Conservation (phyloP, 2,329 filamentous ascomycete species). For the Ilyonectria sp. region DNA sequence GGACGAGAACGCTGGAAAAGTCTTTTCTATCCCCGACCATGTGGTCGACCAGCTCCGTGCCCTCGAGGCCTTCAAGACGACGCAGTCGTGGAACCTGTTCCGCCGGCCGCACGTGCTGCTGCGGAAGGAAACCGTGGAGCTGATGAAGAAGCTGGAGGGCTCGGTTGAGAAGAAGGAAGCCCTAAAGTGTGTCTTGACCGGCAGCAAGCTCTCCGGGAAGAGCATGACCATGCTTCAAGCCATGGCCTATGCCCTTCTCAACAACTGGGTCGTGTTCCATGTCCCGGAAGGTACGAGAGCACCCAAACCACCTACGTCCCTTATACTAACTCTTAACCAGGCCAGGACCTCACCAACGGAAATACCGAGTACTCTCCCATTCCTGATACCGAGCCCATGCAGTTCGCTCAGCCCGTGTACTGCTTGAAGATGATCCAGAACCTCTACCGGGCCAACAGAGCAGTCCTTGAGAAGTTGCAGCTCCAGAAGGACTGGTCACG, state of each 20-base stretch:
- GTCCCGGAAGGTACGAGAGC: slow-evolving; percentile 83
- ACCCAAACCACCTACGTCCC: slow-evolving; percentile 4
- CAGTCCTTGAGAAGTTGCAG: slow-evolving; percentile 70
- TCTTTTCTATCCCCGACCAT: slow-evolving; percentile 78
- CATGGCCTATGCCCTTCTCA: slow-evolving; percentile 84
- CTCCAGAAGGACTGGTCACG: slow-evolving; percentile 62
- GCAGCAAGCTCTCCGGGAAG: slow-evolving; percentile 85
- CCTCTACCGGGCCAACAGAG: slow-evolving; percentile 80
- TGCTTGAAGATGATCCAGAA: slow-evolving; percentile 81
- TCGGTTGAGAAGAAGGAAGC: slow-evolving; percentile 68
- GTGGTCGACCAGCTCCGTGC: slow-evolving; percentile 85
- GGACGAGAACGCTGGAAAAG: slow-evolving; percentile 71
- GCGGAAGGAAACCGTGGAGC: slow-evolving; percentile 81
- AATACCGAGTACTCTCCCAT: slow-evolving; percentile 85
- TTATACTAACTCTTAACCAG: slow-evolving; percentile 53
- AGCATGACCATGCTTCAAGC: slow-evolving; percentile 89
- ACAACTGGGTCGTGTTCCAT: slow-evolving; percentile 90
- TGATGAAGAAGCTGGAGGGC: slow-evolving; percentile 75
- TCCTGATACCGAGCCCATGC: slow-evolving; percentile 67
- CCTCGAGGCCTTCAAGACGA: slow-evolving; percentile 92
- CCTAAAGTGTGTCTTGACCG: slow-evolving; percentile 78
- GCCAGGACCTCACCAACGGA: slow-evolving; percentile 84
- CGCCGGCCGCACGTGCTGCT: slow-evolving; percentile 84
- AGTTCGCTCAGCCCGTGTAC: slow-evolving; percentile 86
- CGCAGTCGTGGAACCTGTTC: slow-evolving; percentile 91